Evolutionary conservation across 73 alveolate genomes (phyloP).

Genomic region (Tetrahymena elliotti): DNA sequence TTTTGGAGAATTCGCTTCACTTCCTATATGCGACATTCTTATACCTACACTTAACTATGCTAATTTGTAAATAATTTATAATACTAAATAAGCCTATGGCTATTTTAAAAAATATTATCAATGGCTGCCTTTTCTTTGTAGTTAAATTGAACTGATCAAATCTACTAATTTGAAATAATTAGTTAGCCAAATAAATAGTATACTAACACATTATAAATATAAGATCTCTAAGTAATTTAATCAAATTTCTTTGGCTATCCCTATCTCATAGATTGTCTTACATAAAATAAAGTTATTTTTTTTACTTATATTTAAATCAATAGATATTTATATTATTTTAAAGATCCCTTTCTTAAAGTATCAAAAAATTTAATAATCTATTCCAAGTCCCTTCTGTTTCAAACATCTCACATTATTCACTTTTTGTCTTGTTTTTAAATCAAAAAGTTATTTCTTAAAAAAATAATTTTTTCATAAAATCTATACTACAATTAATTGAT

Average conservation of each 20-base stretch:
- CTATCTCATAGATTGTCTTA: neutral
- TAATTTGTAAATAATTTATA: neutral
- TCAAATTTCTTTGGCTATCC: neutral
- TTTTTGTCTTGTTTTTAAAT: too few relatives aligned
- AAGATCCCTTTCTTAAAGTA: neutral
- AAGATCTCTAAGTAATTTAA: neutral
- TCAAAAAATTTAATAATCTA: too few relatives aligned
- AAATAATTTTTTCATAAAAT: too few relatives aligned
- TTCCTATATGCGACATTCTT: neutral
- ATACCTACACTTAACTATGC: neutral
- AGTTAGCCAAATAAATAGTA: neutral
- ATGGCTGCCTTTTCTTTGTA: neutral
- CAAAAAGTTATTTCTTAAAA: too few relatives aligned
- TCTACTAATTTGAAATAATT: neutral
- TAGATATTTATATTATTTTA: neutral
- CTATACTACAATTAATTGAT: too few relatives aligned
- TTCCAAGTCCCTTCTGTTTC: neutral
- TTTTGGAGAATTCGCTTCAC: neutral
- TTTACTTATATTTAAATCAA: neutral
- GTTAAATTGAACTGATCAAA: neutral
- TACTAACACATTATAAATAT: neutral
- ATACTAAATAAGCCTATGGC: neutral
- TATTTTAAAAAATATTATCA: too few relatives aligned
- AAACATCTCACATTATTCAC: too few relatives aligned
- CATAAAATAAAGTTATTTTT: neutral